Conservation (phyloP, 805 yeast species). For the Maudiozyma serrabonitensis region DNA sequence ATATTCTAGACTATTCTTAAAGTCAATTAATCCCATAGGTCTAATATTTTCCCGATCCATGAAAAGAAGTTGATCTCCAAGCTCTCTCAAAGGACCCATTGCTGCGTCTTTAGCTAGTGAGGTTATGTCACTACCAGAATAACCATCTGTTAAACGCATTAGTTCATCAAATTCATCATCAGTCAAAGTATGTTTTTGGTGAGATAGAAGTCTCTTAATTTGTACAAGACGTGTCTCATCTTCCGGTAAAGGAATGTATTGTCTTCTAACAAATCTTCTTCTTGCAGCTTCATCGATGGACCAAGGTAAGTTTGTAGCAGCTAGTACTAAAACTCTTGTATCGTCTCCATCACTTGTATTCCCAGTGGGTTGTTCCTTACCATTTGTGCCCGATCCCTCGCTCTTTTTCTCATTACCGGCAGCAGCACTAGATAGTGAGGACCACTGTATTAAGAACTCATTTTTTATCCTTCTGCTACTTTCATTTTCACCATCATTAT, state of each 20-base stretch:
- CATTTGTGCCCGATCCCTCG: constrained; percentile 5
- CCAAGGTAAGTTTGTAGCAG: constrained; percentile 97
- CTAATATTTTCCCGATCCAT: constrained; percentile 68
- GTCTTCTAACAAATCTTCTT: constrained; percentile 82
- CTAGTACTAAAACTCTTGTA: constrained; percentile 76
- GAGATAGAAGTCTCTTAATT: constrained; percentile 51
- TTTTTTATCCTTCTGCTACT: constrained; percentile 83
- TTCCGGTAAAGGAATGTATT: constrained; percentile 91
- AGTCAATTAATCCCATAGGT: constrained; percentile 64
- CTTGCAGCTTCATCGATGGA: constrained; percentile 95
- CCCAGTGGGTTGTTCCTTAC: background rate
- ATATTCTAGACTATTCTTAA: constrained; percentile 60
- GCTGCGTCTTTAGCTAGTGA: constrained; percentile 95
- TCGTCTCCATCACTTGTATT: constrained; percentile 18
- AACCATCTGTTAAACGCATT: constrained; percentile 62
- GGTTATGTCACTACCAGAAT: constrained; percentile 89
- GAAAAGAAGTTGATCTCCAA: constrained; percentile 72
- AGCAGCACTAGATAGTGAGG: constrained; percentile 80
- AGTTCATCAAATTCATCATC: constrained; percentile 54
- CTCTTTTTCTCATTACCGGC: constrained; percentile 47
- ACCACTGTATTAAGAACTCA: constrained; percentile 92
- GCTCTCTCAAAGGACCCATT: constrained; percentile 88
- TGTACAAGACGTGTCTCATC: constrained; percentile 69
- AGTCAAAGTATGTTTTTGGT: constrained; percentile 62
- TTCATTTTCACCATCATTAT: constrained; percentile 55